Conservation (phyloP, 768 basidiomycete species). For the Tylopilus balloui region DNA sequence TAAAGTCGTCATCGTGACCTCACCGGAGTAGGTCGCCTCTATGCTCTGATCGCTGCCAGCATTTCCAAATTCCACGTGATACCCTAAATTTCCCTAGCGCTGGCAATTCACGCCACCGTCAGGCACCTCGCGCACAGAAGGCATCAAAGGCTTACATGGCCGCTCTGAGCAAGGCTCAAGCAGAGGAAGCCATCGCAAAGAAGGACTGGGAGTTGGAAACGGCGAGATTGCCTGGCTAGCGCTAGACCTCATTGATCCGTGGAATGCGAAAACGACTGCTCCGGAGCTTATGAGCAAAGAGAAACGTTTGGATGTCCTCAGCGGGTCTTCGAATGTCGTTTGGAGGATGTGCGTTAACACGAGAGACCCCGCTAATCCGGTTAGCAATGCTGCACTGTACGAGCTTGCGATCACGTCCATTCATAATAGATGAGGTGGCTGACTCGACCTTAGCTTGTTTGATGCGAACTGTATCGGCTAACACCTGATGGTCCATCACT, state of each 20-base stretch:
- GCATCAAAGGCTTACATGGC: conserved; percentile 61
- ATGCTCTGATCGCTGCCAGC: background rate
- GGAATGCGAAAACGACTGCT: conserved; percentile 44
- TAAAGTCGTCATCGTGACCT: conserved; percentile 51
- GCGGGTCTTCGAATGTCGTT: conserved; percentile 28
- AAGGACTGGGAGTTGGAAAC: conserved; percentile 41
- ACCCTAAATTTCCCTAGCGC: conserved; percentile 27
- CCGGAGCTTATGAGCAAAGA: conserved; percentile 48
- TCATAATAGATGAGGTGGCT: conserved; percentile 3
- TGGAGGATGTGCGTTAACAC: background rate
- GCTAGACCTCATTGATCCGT: conserved; percentile 49
- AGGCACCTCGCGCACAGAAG: conserved; percentile 46
- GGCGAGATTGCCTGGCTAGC: conserved; percentile 47
- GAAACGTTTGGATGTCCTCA: conserved; percentile 48
- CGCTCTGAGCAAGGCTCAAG: conserved; percentile 44
- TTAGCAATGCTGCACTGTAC: conserved; percentile 55
- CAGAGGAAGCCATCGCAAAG: conserved; percentile 44
- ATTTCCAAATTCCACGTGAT: too few species aligned
- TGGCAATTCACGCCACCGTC: conserved; percentile 49
- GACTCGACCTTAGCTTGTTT: conserved; percentile 14
- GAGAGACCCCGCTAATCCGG: conserved; percentile 25
- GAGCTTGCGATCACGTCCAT: conserved; percentile 4
- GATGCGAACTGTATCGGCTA: conserved; percentile 16
- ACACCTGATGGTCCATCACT: conserved; percentile 26
- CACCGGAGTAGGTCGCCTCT: conserved; percentile 43